Evolutionary conservation across 2,329 filamentous ascomycete genomes (phyloP), one percentile per base, ranked within the genome.

Genomic region (Chaetoscypha palmicola): DNA sequence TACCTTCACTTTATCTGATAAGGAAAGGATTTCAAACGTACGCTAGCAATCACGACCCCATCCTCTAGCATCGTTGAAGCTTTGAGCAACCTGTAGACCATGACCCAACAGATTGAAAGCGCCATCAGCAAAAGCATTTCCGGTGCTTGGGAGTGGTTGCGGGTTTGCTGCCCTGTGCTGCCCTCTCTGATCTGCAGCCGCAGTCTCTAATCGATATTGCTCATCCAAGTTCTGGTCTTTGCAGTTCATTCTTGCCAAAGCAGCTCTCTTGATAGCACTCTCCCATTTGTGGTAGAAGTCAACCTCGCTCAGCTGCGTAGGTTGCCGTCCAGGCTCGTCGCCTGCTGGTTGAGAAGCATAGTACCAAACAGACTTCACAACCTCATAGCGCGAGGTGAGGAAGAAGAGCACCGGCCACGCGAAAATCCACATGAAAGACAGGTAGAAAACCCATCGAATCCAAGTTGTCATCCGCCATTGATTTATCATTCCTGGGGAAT

Each of bases 401-500:
- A 86, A 72, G 64, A 77, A 80, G 8, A 89, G 69, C 44, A 76
- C 73, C 0, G 83, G 84, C 84, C 84, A 89, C 3, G 75, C 68
- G 52, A 89, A 69, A 47, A 89, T 57, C 72, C 83, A 83, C 8
- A 84, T 62, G 47, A 87, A 77, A 0, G 78, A 78, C 5, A 85
- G 60, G 58, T 76, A 79, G 64, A 81, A 86, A 10, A 86, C 34
- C 69, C 76, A 76, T 33, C 73, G 66, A 33, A 87, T 67, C 79
- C 79, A 86, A 5, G 59, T 60, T 1, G 71, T 79, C 37, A 79
- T 66, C 1, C 85, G 77, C 75, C 80, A 83, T 21, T 68, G 63
- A 58, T 86, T 88, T 48, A 77, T 66, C 39, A 66, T 69, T 53
- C 74, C 76, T 4, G 74, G 68, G 41, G 76, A 84, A 65, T 82